Percentiles rank a stretch among this genome's conserved stretches.
Evolutionary conservation across 2,329 filamentous ascomycete genomes (phyloP).

Genomic region (Ophiostoma himal-ulmi): DNA sequence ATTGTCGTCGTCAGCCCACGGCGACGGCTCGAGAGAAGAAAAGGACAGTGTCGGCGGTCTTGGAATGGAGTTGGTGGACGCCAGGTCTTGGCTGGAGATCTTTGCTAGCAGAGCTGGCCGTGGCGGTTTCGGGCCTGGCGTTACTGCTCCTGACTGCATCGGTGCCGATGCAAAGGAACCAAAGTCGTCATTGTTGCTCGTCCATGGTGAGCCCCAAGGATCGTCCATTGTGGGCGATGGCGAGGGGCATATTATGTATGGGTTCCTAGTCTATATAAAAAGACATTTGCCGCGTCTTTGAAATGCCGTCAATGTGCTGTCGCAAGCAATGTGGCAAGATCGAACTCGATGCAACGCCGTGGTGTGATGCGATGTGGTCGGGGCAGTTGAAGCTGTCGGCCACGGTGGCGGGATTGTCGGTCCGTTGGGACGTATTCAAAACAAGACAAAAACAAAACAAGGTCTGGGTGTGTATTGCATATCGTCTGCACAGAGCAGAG

Average conservation of each 20-base stretch:
- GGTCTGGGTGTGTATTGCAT: background rate
- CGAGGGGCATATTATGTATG: constrained; percentile 20
- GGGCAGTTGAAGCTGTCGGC: background rate
- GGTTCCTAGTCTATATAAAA: background rate
- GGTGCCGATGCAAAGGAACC: background rate
- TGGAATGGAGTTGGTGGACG: constrained; percentile 29
- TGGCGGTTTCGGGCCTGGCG: constrained; percentile 37
- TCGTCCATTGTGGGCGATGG: constrained; percentile 46
- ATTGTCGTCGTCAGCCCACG: constrained; percentile 40
- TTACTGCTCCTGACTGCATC: background rate
- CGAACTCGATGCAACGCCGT: background rate
- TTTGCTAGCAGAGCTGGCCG: constrained; percentile 38
- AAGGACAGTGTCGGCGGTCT: constrained; percentile 25
- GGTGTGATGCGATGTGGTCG: background rate
- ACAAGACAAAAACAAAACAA: background rate
- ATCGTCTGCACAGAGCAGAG: background rate
- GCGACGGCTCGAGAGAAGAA: constrained; percentile 31
- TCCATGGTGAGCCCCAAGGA: constrained; percentile 59
- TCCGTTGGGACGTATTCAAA: background rate
- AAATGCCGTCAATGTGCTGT: background rate
- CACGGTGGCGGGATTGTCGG: background rate
- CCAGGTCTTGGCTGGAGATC: constrained; percentile 13
- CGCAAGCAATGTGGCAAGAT: background rate
- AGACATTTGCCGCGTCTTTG: background rate
- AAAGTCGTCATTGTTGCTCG: constrained; percentile 25